A percentile compares a stretch with the other conserved stretches of the same genome.
phyloP scores from a whole-genome alignment of 2,329 filamentous ascomycete species.

The Coniochaeta pulveracea region DNA sequence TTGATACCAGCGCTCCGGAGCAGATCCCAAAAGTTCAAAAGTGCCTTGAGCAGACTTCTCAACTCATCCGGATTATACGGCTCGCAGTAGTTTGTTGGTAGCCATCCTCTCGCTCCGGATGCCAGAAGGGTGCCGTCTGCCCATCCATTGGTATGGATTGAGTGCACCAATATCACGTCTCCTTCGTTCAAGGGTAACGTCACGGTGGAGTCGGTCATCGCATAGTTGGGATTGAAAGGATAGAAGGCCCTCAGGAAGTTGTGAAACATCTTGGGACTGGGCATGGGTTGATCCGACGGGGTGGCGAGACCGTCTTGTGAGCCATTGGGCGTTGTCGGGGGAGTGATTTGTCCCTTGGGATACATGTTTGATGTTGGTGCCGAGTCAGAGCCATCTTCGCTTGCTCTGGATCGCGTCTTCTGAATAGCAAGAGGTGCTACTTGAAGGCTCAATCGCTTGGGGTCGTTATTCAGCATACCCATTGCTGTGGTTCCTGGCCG shows the following conservation, averaged over 20 bases:
- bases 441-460: constrained; percentile 45
- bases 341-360: constrained; percentile 56
- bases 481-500: constrained; percentile 22
- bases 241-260: constrained; percentile 94
- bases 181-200: constrained; percentile 83
- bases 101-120: constrained; percentile 82
- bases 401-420: constrained; percentile 25
- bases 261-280: constrained; percentile 52
- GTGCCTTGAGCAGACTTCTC: constrained; percentile 69
- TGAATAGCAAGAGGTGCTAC: constrained; percentile 47
- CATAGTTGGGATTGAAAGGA: constrained; percentile 71
- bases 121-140: constrained; percentile 86
- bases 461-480: constrained; percentile 34
- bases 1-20: constrained; percentile 67
- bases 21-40: constrained; percentile 88
- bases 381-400: constrained; percentile 14
- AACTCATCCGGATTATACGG: constrained; percentile 85
- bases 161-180: constrained; percentile 88
- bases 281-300: constrained; percentile 36
- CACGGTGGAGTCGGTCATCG: constrained; percentile 72
- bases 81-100: constrained; percentile 97
- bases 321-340: constrained; percentile 62
- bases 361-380: constrained; percentile 21
- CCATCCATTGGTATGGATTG: constrained; percentile 97
- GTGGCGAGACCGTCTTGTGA: constrained; percentile 47